phyloP scores from a whole-genome alignment of 2,329 filamentous ascomycete species.

The Aspergillus pseudoglaucus region DNA sequence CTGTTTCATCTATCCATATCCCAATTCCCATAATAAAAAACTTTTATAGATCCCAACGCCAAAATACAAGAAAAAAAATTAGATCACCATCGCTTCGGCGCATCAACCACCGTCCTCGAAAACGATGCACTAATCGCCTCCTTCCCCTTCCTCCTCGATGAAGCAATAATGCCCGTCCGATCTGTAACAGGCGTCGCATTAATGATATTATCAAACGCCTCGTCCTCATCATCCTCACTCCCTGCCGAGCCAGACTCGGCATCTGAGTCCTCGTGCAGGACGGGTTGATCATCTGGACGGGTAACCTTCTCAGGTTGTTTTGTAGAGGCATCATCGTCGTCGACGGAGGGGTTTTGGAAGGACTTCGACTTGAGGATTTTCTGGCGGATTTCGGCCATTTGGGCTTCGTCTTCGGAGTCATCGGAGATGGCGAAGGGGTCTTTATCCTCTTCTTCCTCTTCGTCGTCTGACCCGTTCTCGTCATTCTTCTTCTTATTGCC shows the following conservation, averaged over 20 bases:
- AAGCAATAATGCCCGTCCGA: conserved; percentile 64
- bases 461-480: conserved; percentile 27
- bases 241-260: conserved; percentile 64
- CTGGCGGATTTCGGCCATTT: conserved; percentile 87
- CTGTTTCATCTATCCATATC: too few species aligned
- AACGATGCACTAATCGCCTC: conserved; percentile 46
- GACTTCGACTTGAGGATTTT: conserved; percentile 88
- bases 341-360: conserved; percentile 56
- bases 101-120: conserved; percentile 42
- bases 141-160: conserved; percentile 49
- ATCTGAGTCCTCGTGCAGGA: conserved; percentile 53
- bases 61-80: too few species aligned
- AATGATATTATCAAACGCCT: conserved; percentile 89
- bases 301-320: conserved; percentile 57
- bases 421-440: conserved; percentile 74
- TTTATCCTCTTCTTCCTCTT: conserved; percentile 43
- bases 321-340: conserved; percentile 35
- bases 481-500: conserved; percentile 42
- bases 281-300: conserved; percentile 43
- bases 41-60: too few species aligned
- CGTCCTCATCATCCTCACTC: conserved; percentile 61
- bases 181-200: conserved; percentile 86
- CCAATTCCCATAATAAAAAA: too few species aligned
- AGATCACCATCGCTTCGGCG: conserved; percentile 41
- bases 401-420: conserved; percentile 72